These are phyloP conservation scores for Candida lessepsii DNA, from an alignment of 805 yeast species.

Conservation along the genomic window DNA sequence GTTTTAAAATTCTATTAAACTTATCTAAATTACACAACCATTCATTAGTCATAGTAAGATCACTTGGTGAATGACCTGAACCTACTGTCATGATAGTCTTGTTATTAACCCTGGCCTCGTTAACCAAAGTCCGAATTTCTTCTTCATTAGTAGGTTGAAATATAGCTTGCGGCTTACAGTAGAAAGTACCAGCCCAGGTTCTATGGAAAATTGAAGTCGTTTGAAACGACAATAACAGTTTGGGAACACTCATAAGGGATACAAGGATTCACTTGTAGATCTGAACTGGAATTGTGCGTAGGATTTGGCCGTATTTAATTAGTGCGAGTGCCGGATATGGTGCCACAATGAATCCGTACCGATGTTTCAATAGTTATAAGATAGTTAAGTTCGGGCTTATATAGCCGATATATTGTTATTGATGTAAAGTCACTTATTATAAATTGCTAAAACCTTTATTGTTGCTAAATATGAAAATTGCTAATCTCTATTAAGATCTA, in stretches of 20 bases:
- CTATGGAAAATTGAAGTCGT: slow-evolving; percentile 48
- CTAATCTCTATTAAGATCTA: no score
- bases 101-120: slow-evolving; percentile 54
- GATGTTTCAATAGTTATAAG: no score
- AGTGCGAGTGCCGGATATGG: no score
- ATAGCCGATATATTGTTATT: no score
- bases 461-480: no score
- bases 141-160: slow-evolving; percentile 73
- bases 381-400: no score
- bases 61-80: slow-evolving; percentile 94
- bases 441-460: no score
- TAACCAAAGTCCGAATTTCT: slow-evolving; percentile 67
- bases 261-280: no score
- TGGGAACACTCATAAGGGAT: slow-evolving; percentile 25
- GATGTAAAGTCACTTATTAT: no score
- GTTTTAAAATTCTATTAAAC: slow-evolving; percentile 52
- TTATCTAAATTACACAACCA: slow-evolving; percentile 89
- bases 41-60: slow-evolving; percentile 79
- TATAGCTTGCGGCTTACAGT: slow-evolving; percentile 70
- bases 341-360: no score
- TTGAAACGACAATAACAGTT: slow-evolving; percentile 29
- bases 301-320: no score
- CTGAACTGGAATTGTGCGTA: no score
- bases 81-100: slow-evolving; percentile 84
- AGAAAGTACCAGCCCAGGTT: slow-evolving; percentile 92